Evolutionary conservation across 495 filamentous ascomycete genomes (phyloP).

Genomic region (Xylaria flabelliformis): DNA sequence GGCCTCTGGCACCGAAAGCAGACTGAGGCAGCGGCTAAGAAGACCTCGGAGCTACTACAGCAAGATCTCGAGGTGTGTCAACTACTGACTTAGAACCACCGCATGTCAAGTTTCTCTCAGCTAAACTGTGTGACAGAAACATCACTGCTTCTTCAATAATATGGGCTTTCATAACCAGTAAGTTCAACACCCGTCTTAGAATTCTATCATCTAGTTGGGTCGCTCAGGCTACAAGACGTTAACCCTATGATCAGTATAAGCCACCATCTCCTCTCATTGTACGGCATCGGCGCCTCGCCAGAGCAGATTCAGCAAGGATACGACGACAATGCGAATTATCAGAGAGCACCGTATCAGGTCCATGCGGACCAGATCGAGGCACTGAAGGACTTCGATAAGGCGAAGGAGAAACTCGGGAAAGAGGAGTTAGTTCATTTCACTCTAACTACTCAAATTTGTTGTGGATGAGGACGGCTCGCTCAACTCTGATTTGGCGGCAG

Average conservation of each 20-base stretch:
- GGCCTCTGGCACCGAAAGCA: conserved; percentile 63
- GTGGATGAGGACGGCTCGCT: neutral
- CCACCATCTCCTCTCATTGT: conserved; percentile 78
- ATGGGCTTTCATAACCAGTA: conserved; percentile 71
- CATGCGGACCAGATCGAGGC: conserved; percentile 56
- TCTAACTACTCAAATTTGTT: neutral
- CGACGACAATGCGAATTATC: conserved; percentile 64
- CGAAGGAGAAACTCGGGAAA: conserved; percentile 55
- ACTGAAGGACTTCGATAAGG: conserved; percentile 58
- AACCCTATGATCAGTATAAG: conserved; percentile 59
- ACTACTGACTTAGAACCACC: neutral
- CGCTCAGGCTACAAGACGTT: conserved; percentile 42
- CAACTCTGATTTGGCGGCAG: conserved; percentile 22
- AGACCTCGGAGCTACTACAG: conserved; percentile 70
- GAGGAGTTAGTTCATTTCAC: conserved; percentile 40
- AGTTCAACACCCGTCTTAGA: neutral
- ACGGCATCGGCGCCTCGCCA: conserved; percentile 71
- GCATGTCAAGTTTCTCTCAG: neutral
- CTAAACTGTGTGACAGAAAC: conserved; percentile 44
- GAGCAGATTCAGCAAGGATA: conserved; percentile 64
- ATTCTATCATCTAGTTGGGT: too few relatives aligned
- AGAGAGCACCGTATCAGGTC: conserved; percentile 54
- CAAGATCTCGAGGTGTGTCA: conserved; percentile 66
- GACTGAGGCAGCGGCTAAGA: conserved; percentile 63
- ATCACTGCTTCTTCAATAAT: conserved; percentile 81